phyloP scores from a whole-genome alignment of 129 eudicot genomes.

The Erigeron canadensis region DNA sequence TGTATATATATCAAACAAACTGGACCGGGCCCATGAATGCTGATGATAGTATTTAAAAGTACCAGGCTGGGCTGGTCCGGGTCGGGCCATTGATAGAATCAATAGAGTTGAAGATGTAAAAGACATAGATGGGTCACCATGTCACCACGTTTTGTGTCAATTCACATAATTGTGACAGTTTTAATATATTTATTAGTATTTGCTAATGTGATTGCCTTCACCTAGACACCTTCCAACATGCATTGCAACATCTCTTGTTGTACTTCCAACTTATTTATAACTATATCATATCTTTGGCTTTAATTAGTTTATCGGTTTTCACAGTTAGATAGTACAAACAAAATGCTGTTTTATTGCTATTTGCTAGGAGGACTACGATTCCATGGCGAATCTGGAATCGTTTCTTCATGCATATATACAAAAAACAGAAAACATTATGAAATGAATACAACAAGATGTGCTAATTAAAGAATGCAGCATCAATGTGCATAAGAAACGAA shows the following conservation, averaged over 20 bases:
- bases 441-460: neutral
- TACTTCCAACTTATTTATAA: neutral
- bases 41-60: neutral
- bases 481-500: neutral
- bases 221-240: constrained; percentile 25
- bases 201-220: constrained; percentile 25
- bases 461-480: neutral
- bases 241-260: constrained; percentile 26
- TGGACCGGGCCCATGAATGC: neutral
- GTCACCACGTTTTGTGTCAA: constrained; percentile 15
- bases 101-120: constrained; percentile 4
- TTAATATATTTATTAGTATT: neutral
- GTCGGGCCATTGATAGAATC: neutral
- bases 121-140: constrained; percentile 24
- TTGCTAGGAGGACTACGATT: too few relatives aligned
- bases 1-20: neutral
- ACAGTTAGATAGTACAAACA: neutral
- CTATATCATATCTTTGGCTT: neutral
- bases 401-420: neutral
- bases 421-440: neutral
- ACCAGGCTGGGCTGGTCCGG: too few relatives aligned
- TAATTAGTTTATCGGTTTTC: neutral
- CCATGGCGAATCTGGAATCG: neutral
- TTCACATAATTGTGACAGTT: neutral
- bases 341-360: neutral